Base-by-base conservation (phyloP, 805 yeast species). In the Cyberlindnera veronae region DNA sequence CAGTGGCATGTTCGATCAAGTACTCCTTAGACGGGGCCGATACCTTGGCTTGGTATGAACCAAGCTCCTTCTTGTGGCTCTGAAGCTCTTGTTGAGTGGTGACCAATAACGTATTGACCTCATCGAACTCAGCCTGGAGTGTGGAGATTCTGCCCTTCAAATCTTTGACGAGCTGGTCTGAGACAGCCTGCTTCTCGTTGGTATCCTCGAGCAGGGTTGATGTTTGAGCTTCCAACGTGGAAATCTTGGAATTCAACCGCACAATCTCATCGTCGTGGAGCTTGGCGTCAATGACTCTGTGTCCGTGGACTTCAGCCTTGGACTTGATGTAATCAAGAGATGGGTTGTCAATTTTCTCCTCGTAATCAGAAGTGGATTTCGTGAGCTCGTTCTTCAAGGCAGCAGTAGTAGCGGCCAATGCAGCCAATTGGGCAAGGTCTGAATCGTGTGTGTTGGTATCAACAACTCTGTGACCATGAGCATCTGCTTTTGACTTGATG, bases 21-120 rank as follows among this genome's bases (percentile, higher is more conserved):
- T 54, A 56, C 5, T 56, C 64, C 13, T 54, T 47, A 11, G 64
- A 52, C 5, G 77, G 76, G 10, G 47, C 42, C 5, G 49, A 53
- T 11, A 54, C n/a, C 35, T 39, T 38, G 10, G 18, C 16, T 20
- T 49, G 46, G 41, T 47, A 23, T 1, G 38, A 27, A 2, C 15
- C 31, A 5, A 24, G 13, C 13, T 29, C 24, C 9, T 38, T 32
- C 21, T 28, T 30, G 21, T 16, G 10, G 3, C 19, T 21, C 4
- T 37, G 23, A 4, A 39, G 17, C 22, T 45, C 44, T 15, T 34
- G 36, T 4, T 41, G 40, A 6, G 40, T 12, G 1, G 36, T 6
- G 13, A 22, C 15, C 10, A 34, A 14, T 3, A 24, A 15, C n/a
- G 31, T 23, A 5, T 26, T 28, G 9, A 42, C 29, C 2, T 29